Conservation (phyloP, 2,329 filamentous ascomycete genomes). For the Fusarium robinianum region DNA sequence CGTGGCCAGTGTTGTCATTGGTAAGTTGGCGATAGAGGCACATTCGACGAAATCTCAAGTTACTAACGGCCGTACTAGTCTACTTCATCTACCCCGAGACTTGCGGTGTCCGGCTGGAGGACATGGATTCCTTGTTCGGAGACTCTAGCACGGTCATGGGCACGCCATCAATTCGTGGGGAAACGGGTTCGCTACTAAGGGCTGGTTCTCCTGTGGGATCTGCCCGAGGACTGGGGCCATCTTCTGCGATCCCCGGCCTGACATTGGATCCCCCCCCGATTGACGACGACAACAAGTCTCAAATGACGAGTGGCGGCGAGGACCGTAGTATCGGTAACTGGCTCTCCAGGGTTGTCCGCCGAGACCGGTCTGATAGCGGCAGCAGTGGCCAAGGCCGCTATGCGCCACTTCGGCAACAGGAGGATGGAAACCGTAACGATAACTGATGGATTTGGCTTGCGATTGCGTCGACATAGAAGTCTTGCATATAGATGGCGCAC, state of each 20-base stretch:
- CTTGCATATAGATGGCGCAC: constrained; percentile 48
- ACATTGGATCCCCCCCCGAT: constrained; percentile 79
- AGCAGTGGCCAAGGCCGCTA: constrained; percentile 49
- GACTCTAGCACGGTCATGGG: constrained; percentile 82
- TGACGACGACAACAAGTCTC: constrained; percentile 52
- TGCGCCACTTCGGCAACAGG: constrained; percentile 48
- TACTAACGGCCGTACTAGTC: constrained; percentile 59
- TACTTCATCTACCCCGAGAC: constrained; percentile 99
- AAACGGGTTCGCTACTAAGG: constrained; percentile 81
- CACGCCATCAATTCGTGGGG: constrained; percentile 76
- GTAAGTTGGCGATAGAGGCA: constrained; percentile 61
- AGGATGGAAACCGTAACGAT: constrained; percentile 41
- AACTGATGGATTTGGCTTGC: constrained; percentile 29
- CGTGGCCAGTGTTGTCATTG: constrained; percentile 90
- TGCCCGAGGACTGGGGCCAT: constrained; percentile 65
- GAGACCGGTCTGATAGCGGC: constrained; percentile 45
- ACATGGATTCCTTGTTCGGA: constrained; percentile 94
- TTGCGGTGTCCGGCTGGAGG: constrained; percentile 90
- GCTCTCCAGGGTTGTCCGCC: constrained; percentile 49
- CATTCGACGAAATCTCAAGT: constrained; percentile 19
- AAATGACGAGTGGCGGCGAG: constrained; percentile 40
- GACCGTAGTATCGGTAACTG: constrained; percentile 56
- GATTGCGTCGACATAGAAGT: constrained; percentile 34
- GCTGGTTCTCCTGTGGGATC: constrained; percentile 75
- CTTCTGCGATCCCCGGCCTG: constrained; percentile 76